Conservation (phyloP, 345 rosid species). For the Camelina laxa region DNA sequence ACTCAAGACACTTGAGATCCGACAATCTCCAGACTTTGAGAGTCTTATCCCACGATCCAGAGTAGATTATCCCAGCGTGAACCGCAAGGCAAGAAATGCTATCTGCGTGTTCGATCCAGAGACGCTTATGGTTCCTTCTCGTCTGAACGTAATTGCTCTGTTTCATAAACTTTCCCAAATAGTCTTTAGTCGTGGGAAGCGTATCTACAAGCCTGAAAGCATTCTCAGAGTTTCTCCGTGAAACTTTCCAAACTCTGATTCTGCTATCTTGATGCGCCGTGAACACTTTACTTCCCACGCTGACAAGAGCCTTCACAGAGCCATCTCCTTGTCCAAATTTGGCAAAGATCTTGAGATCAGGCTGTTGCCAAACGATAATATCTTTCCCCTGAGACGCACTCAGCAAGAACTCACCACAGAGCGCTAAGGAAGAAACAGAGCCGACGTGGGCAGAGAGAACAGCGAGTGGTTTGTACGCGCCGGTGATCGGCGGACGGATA, state of each 20-base stretch:
- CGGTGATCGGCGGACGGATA: constrained; percentile 44
- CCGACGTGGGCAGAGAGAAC: constrained; percentile 80
- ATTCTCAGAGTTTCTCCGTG: constrained; percentile 69
- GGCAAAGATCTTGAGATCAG: constrained; percentile 81
- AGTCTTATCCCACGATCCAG: constrained; percentile 96
- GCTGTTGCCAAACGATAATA: constrained; percentile 98
- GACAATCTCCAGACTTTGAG: constrained; percentile 90
- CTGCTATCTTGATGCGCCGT: constrained; percentile 96
- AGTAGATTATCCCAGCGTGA: constrained; percentile 65
- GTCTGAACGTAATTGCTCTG: constrained; percentile 84
- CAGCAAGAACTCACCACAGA: constrained; percentile 87
- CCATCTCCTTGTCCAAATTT: constrained; percentile 97
- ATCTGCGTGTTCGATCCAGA: constrained; percentile 88
- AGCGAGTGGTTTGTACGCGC: constrained; percentile 64
- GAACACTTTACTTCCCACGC: constrained; percentile 69
- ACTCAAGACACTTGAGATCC: constrained; percentile 85
- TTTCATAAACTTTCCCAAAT: constrained; percentile 76
- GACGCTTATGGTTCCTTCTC: constrained; percentile 63
- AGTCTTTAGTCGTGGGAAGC: constrained; percentile 85
- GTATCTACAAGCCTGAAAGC: constrained; percentile 77
- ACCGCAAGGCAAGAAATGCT: constrained; percentile 88
- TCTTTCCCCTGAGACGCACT: constrained; percentile 96
- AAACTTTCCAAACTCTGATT: constrained; percentile 85
- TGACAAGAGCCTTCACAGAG: constrained; percentile 78
- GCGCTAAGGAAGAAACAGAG: constrained; percentile 83